A percentile compares a stretch with the other conserved stretches of the same genome.
phyloP scores from a whole-genome alignment of 2,329 filamentous ascomycete species.

The Penicillium sp. region DNA sequence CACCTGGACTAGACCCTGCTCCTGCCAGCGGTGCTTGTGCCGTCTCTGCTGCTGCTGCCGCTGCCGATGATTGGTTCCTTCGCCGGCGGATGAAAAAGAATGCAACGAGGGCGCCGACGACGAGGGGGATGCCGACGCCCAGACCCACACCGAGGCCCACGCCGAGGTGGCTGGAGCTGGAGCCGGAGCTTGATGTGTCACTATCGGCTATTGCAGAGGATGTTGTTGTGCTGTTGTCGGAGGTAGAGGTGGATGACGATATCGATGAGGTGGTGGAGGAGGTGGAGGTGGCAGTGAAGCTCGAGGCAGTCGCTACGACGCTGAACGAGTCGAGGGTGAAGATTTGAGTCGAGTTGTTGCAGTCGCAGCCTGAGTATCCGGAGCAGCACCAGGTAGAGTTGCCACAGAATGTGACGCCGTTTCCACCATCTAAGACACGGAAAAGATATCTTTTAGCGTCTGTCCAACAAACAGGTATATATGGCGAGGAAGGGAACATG shows the following conservation, averaged over 20 bases:
- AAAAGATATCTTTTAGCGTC: neutral
- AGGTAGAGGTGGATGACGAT: neutral
- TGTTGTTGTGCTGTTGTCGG: neutral
- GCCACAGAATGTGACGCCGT: slow-evolving; percentile 2
- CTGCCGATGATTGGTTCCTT: too few species aligned
- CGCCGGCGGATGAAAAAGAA: neutral
- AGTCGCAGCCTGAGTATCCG: slow-evolving; percentile 12
- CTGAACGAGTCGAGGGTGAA: slow-evolving; percentile 3
- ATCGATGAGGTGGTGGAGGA: neutral
- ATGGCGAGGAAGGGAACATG: neutral
- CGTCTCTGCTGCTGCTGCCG: too few species aligned
- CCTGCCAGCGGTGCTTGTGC: too few species aligned
- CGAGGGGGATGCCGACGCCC: slow-evolving; percentile 9
- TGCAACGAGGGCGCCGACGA: neutral
- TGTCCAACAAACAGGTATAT: neutral
- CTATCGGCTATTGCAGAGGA: neutral
- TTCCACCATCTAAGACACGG: neutral
- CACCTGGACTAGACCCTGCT: too few species aligned
- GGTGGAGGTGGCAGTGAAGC: neutral
- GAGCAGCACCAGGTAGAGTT: slow-evolving; percentile 2
- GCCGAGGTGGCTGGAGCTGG: neutral
- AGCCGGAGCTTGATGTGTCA: neutral
- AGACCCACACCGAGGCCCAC: slow-evolving; percentile 14
- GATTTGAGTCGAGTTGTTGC: slow-evolving; percentile 5
- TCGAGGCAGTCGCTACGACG: slow-evolving; percentile 1